Percentiles rank a stretch among this genome's conserved stretches.
Evolutionary conservation across 1,284 basidiomycete species (phyloP).

Genomic region (Irpex sp.): DNA sequence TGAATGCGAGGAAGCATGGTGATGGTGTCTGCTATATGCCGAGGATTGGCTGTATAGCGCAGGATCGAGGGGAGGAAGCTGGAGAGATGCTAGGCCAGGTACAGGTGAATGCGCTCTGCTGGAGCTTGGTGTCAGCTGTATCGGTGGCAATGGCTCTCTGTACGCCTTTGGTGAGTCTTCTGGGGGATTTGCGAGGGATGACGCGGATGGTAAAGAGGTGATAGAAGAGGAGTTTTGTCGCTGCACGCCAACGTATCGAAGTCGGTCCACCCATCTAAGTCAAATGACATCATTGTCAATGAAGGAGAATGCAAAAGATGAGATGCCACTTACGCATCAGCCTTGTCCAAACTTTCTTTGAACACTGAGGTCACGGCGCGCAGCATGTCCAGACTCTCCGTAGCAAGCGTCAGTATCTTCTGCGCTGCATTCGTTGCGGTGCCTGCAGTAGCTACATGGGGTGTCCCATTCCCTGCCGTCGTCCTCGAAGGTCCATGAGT

Average conservation of each 20-base stretch:
- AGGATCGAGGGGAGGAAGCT: constrained; percentile 21
- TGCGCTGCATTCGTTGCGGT: constrained; percentile 71
- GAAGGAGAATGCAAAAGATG: not conserved
- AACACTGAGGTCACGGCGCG: constrained; percentile 83
- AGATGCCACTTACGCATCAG: constrained; percentile 67
- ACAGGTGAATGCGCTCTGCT: constrained; percentile 21
- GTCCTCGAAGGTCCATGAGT: constrained; percentile 25
- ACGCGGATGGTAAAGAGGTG: constrained; percentile 13
- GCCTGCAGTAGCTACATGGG: constrained; percentile 28
- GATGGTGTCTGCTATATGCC: not conserved
- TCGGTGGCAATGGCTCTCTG: constrained; percentile 16
- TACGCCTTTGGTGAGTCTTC: constrained; percentile 16
- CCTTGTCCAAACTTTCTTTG: constrained; percentile 83
- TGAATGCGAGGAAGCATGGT: not conserved
- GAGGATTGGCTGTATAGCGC: constrained; percentile 11
- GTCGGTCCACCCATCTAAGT: constrained; percentile 72
- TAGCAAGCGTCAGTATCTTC: constrained; percentile 79
- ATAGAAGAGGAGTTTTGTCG: constrained; percentile 34
- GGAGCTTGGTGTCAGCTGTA: constrained; percentile 13
- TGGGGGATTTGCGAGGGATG: constrained; percentile 12
- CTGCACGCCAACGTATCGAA: constrained; percentile 73
- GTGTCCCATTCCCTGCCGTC: constrained; percentile 14
- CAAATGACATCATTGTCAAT: constrained; percentile 7
- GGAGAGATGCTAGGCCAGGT: constrained; percentile 19
- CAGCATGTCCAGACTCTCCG: constrained; percentile 91